These are phyloP conservation scores for Nemophila menziesii DNA, from an alignment of 257 asterid genomes.

Conservation along the genomic window DNA sequence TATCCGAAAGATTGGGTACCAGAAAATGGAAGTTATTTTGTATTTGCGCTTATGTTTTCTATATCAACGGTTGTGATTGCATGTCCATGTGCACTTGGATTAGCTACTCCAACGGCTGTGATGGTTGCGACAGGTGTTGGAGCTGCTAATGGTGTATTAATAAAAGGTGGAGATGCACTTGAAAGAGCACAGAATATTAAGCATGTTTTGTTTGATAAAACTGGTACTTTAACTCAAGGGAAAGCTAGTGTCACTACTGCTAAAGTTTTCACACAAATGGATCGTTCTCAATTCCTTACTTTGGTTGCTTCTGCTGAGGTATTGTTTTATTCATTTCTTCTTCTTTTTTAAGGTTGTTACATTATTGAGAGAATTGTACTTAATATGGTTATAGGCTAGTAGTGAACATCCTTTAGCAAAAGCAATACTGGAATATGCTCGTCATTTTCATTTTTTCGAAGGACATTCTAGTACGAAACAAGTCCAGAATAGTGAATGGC, in stretches of 20 bases:
- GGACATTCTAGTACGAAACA: slow-evolving; percentile 31
- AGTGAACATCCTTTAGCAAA: slow-evolving; percentile 95
- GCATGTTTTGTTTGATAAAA: slow-evolving; percentile 82
- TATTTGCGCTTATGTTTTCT: slow-evolving; percentile 92
- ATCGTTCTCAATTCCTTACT: slow-evolving; percentile 88
- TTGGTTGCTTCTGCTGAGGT: slow-evolving; percentile 99
- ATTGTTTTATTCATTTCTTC: slow-evolving; percentile 3
- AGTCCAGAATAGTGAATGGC: slow-evolving; percentile 63
- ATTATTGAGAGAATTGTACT: not conserved
- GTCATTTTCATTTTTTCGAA: slow-evolving; percentile 92
- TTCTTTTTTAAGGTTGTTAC: not conserved
- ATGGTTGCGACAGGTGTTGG: slow-evolving; percentile 99
- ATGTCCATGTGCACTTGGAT: slow-evolving; percentile 98
- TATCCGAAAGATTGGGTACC: slow-evolving; percentile 85
- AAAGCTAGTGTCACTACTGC: slow-evolving; percentile 81
- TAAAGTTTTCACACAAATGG: slow-evolving; percentile 75
- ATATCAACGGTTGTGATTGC: slow-evolving; percentile 93
- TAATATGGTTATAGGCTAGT: slow-evolving; percentile 48
- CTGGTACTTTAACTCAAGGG: slow-evolving; percentile 98
- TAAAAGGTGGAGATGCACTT: slow-evolving; percentile 97
- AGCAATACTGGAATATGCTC: slow-evolving; percentile 81
- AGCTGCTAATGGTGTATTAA: slow-evolving; percentile 92
- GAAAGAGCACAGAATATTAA: slow-evolving; percentile 87
- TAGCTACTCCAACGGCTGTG: slow-evolving; percentile 99
- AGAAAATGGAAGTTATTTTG: slow-evolving; percentile 69